Evolutionary conservation across 2,329 filamentous ascomycete genomes (phyloP).

Genomic region (Rhinocladiella similis): DNA sequence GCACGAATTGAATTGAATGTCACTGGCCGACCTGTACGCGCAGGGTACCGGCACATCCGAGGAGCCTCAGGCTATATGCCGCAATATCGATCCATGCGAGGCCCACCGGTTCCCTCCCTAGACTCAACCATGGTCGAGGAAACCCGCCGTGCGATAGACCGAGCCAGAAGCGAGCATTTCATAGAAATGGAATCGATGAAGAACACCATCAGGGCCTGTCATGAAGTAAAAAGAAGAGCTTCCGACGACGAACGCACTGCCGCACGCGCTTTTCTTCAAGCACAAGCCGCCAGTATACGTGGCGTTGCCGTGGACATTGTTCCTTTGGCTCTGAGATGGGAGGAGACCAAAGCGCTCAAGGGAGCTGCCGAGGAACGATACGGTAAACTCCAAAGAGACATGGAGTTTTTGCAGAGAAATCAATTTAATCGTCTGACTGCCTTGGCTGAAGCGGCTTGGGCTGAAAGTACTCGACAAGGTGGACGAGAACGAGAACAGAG

Average conservation of each 20-base stretch:
- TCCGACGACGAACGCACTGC: constrained; percentile 14
- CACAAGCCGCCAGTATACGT: background rate
- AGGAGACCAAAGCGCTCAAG: constrained; percentile 11
- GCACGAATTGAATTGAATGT: constrained; percentile 20
- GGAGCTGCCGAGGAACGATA: constrained; percentile 7
- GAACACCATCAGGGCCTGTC: constrained; percentile 1
- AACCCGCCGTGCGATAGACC: constrained; percentile 4
- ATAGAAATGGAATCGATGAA: constrained; percentile 9
- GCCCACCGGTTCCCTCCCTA: background rate
- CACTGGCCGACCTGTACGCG: constrained; percentile 18
- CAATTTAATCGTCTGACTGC: constrained; percentile 5
- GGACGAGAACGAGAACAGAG: background rate
- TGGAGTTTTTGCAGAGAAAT: constrained; percentile 2
- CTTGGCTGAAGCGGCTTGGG: constrained; percentile 9
- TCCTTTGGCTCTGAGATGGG: constrained; percentile 4
- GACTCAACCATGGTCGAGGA: constrained; percentile 7
- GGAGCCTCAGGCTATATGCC: constrained; percentile 7
- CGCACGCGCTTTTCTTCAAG: constrained; percentile 6
- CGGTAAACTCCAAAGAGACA: constrained; percentile 6
- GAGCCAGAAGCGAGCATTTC: constrained; percentile 11
- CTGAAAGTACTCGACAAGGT: background rate
- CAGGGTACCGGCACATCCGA: constrained; percentile 8
- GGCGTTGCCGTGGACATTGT: constrained; percentile 5
- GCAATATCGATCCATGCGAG: constrained; percentile 1
- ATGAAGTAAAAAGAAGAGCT: constrained; percentile 1